Conservation (phyloP, 768 basidiomycete genomes). For the Lactifluus hygrophoroides region DNA sequence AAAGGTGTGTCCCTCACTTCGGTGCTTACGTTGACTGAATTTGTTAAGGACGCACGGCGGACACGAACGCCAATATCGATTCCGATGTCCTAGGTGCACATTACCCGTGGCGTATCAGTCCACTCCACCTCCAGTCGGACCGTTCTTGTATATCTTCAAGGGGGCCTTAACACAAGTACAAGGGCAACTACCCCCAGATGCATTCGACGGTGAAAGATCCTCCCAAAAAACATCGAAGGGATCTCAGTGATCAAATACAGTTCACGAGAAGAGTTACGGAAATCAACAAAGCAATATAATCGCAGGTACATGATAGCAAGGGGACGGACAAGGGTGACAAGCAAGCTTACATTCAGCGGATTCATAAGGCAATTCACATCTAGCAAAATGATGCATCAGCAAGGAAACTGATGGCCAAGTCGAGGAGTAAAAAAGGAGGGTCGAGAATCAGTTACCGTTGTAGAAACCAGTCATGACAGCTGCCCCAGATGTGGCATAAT, state of each 20-base stretch:
- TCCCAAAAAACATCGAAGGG: conserved; percentile 6
- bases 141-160: conserved; percentile 70
- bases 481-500: conserved; percentile 28
- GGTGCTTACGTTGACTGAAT: conserved; percentile 23
- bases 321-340: neutral
- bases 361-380: neutral
- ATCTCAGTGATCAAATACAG: neutral
- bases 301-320: neutral
- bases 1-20: conserved; percentile 44
- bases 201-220: conserved; percentile 52
- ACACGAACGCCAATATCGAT: conserved; percentile 69
- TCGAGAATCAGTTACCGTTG: conserved; percentile 78
- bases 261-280: neutral
- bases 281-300: neutral
- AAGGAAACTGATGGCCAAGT: neutral
- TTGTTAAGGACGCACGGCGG: conserved; percentile 43
- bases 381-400: neutral
- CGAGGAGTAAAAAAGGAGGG: conserved; percentile 6
- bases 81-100: conserved; percentile 59
- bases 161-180: conserved; percentile 85
- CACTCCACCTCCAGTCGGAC: conserved; percentile 61
- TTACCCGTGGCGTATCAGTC: conserved; percentile 72
- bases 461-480: conserved; percentile 55
- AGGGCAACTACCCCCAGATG: conserved; percentile 77
- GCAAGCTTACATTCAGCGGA: neutral